Base-by-base conservation (phyloP, 192 early-diverging fungal genomes). In the Phycomyces blakesleeanus region DNA sequence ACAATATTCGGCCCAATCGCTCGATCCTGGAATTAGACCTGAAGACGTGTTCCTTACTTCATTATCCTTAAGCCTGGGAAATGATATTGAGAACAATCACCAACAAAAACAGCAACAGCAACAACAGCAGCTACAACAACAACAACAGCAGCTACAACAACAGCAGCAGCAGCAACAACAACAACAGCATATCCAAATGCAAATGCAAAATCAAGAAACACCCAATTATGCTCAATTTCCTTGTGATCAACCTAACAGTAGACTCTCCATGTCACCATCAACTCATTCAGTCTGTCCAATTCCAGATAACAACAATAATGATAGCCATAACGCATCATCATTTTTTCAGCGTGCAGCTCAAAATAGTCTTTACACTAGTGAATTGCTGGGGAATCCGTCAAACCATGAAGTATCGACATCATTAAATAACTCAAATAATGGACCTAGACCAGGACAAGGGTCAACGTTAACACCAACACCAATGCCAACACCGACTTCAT, bases 1-100 rank as follows among this genome's bases (percentile, higher is more conserved):
- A n/a, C 51, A 20, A 51, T 20, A 8, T 22, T 10, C 24, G 10
- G 9, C 24, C 20, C 12, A 55, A 3, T 5, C 34, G 4, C 34
- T 55, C 21, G 34, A 29, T 27, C 12, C 54, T 15, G n/a, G n/a
- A n/a, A n/a, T n/a, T n/a, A 11, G 21, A 14, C 63, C 63, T 11
- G 63, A 64, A 34, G 63, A 64, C 51, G 55, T 64, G 63, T 64
- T 56, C 40, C 40, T 64, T 6, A 56, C 63, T 10, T 57, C 63
- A 16, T 14, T 64, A 2, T 41, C 53, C 0, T 34, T 20, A 21
- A 21, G 51, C 21, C 40, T 18, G 14, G 37, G 34, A 38, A 41
- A 54, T 0, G 21, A 21, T 0, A 21, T 41, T 20, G 22, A 53
- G n/a, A n/a, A n/a, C n/a, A n/a, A n/a, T n/a, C n/a, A n/a, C n/a